Evolutionary conservation across 202 grass and related monocot genomes (phyloP), one percentile per base, ranked within the genome.

Genomic region (Schoenoplectus triqueter): DNA sequence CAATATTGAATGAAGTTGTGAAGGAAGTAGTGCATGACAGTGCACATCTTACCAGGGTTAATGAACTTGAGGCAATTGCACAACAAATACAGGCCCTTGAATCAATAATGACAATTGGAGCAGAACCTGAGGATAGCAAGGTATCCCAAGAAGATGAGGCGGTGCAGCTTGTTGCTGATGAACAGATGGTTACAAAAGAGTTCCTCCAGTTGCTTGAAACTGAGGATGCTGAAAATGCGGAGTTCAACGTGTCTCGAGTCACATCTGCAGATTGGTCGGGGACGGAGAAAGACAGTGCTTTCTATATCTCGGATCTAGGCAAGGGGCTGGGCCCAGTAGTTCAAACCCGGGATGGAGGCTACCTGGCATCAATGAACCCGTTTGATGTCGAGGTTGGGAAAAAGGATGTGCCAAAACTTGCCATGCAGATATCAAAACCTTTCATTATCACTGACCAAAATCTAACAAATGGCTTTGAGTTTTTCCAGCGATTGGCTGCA

Each of bases 11-110:
- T 6, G 96, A 98, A 88, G 91, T 98, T 47, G 91, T 98, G 59
- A 95, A 98, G 85, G 91, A 95, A 88, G 90, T 95, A 10, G 93
- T 99, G 81, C 78, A 87, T 73, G 91, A 94, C 86, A 94, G 84
- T 59, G 88, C 90, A 19, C 92, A 86, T 69, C 81, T 86, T 8
- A 89, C 81, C 73, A 91, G 93, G 20, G 76, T 94, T 51, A 94
- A 84, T 19, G 96, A 99, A 84, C 93, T 99, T 9, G 96, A 95
- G 22, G 91, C 90, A 6, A 99, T 99, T 80, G 94, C 96, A 52
- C 88, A 94, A 61, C 93, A 99, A 85, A 98, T 98, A 76, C 92
- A 91, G 56, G 91, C 93, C 21, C 90, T 99, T 15, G 96, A 99
- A 84, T 88, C 85, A 0, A 88, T 99, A 87, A 99, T 99, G 93